Evolutionary conservation across 129 eudicot species (phyloP).

Genomic region (Cynara cardunculus): DNA sequence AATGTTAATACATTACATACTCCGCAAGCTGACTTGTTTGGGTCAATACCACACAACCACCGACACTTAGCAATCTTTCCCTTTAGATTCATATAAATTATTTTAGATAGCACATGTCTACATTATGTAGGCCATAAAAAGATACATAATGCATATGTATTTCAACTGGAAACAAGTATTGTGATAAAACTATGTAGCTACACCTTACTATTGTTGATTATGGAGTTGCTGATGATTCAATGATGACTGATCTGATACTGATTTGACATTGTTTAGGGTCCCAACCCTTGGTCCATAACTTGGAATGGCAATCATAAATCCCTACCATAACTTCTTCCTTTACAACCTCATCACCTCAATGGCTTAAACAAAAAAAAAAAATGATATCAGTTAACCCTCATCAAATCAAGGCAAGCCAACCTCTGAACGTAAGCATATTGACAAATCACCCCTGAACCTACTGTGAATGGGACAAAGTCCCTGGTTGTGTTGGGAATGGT

Average conservation of each 20-base stretch:
- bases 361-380: background rate
- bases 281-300: background rate
- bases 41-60: background rate
- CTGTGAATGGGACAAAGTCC: background rate
- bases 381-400: background rate
- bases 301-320: background rate
- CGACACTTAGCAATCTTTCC: background rate
- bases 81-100: background rate
- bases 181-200: background rate
- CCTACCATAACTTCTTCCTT: background rate
- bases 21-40: background rate
- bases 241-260: background rate
- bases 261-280: background rate
- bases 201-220: background rate
- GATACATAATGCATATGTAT: background rate
- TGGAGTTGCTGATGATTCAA: background rate
- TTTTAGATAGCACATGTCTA: background rate
- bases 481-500: too few relatives aligned
- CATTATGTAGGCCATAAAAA: background rate
- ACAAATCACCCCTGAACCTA: background rate
- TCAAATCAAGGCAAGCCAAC: background rate
- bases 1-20: too few relatives aligned
- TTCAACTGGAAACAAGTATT: background rate
- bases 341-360: background rate
- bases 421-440: background rate